These are phyloP conservation scores for Rhodotorula sp. DNA, from an alignment of 1,284 basidiomycete genomes.

Conservation along the genomic window DNA sequence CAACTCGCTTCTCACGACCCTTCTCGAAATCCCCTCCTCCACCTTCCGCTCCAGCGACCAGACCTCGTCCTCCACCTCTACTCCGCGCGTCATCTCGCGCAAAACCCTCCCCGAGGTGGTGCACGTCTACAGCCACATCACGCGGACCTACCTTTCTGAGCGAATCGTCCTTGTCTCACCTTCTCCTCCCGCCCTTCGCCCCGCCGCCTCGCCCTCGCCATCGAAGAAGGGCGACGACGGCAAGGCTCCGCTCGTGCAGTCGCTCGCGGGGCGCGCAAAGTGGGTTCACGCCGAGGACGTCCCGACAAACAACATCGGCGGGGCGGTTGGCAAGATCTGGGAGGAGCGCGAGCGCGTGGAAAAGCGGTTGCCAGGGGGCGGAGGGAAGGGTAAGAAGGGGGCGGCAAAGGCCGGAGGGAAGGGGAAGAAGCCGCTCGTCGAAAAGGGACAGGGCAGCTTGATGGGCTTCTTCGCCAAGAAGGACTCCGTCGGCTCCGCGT, in stretches of 20 bases:
- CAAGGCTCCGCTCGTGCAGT: slow-evolving; percentile 18
- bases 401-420: neutral
- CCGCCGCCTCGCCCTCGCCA: neutral
- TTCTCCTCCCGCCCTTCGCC: slow-evolving; percentile 5
- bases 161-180: slow-evolving; percentile 47
- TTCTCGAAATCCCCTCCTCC: slow-evolving; percentile 13
- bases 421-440: slow-evolving; percentile 6
- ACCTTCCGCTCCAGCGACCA: neutral
- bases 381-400: neutral
- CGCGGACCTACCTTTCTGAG: slow-evolving; percentile 79
- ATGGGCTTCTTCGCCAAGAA: slow-evolving; percentile 24
- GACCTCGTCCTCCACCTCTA: slow-evolving; percentile 46
- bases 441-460: slow-evolving; percentile 28
- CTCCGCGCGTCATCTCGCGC: slow-evolving; percentile 31
- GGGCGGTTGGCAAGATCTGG: slow-evolving; percentile 39
- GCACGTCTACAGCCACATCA: slow-evolving; percentile 88
- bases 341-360: slow-evolving; percentile 14
- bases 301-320: slow-evolving; percentile 56
- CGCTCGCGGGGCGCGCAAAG: slow-evolving; percentile 37
- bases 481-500: neutral
- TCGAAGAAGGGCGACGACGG: neutral
- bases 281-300: slow-evolving; percentile 65
- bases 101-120: slow-evolving; percentile 55
- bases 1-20: slow-evolving; percentile 16
- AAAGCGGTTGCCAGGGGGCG: neutral